Percentiles rank a stretch among this genome's conserved stretches.
Conservation (phyloP, 129 eudicot genomes). For the Dittrichia graveolens region DNA sequence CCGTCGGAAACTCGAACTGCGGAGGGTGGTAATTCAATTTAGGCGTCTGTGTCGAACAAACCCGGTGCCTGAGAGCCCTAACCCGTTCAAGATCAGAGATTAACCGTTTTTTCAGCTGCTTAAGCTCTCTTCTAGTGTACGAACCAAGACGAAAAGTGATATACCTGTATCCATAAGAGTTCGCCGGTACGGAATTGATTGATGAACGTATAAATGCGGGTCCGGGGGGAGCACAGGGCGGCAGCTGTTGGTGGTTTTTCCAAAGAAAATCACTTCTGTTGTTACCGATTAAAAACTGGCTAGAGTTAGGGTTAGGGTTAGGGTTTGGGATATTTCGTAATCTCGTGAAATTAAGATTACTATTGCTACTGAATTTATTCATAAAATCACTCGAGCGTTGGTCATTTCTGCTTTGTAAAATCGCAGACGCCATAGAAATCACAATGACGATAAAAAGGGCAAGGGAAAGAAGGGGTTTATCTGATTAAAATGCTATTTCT, state of each 20-base stretch:
- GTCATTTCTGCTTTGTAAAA: conserved; percentile 39
- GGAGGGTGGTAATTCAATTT: conserved; percentile 13
- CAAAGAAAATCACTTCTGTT: conserved; percentile 6
- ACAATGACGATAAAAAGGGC: conserved; percentile 5
- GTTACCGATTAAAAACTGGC: conserved; percentile 6
- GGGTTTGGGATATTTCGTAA: conserved; percentile 39
- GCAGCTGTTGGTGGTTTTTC: conserved; percentile 15
- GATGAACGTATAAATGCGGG: conserved; percentile 12
- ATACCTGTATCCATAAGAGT: conserved; percentile 27
- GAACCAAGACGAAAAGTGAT: conserved; percentile 43
- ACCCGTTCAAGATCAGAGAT: conserved; percentile 50
- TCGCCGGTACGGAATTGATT: conserved; percentile 3
- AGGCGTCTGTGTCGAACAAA: conserved; percentile 15
- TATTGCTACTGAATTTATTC: conserved; percentile 19
- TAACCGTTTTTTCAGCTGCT: conserved; percentile 39
- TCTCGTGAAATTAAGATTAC: conserved; percentile 15
- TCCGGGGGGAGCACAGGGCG: conserved; percentile 16
- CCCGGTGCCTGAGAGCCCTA: conserved; percentile 31
- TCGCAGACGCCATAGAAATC: conserved; percentile 52
- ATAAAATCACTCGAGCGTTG: conserved; percentile 29
- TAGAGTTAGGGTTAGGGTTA: conserved; percentile 21
- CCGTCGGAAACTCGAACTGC: not conserved
- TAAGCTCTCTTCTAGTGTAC: conserved; percentile 49
- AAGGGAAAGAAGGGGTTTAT: not conserved
- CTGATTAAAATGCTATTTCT: not conserved